Evolutionary conservation across 1,139 yeast genomes (phyloP).

Genomic region (Lodderomyces margitis): DNA sequence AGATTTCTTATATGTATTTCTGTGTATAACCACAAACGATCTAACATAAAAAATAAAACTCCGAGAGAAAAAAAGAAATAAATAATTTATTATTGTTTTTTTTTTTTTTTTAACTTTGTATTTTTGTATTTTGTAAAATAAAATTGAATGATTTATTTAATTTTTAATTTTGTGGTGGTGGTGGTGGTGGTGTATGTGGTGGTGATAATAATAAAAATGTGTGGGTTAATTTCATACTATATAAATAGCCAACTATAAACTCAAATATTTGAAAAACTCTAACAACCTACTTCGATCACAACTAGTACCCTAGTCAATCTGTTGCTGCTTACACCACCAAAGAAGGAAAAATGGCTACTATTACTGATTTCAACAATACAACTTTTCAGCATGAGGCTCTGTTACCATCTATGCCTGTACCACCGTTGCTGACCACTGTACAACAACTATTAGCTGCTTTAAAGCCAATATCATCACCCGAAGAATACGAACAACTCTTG

Average conservation of each 20-base stretch:
- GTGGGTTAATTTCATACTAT: no score
- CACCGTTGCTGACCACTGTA: slow-evolving; percentile 44
- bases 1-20: background rate
- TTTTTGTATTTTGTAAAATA: background rate
- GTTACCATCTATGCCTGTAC: slow-evolving; percentile 56
- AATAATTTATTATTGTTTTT: no score
- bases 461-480: slow-evolving; percentile 46
- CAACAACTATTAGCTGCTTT: slow-evolving; percentile 47
- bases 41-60: background rate
- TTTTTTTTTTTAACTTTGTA: background rate
- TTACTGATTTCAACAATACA: slow-evolving; percentile 3
- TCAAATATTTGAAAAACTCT: no score
- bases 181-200: background rate
- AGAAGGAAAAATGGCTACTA: slow-evolving; percentile 3
- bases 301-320: no score
- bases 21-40: no score
- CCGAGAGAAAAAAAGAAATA: background rate
- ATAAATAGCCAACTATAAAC: no score
- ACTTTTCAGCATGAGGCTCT: slow-evolving; percentile 23
- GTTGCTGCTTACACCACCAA: no score
- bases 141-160: no score
- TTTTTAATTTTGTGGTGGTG: background rate
- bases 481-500: slow-evolving; percentile 40
- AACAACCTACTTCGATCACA: background rate
- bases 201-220: background rate